Evolutionary conservation across 2,329 filamentous ascomycete genomes (phyloP), one percentile per base, ranked within the genome.

Genomic region (Xylogone sp.): DNA sequence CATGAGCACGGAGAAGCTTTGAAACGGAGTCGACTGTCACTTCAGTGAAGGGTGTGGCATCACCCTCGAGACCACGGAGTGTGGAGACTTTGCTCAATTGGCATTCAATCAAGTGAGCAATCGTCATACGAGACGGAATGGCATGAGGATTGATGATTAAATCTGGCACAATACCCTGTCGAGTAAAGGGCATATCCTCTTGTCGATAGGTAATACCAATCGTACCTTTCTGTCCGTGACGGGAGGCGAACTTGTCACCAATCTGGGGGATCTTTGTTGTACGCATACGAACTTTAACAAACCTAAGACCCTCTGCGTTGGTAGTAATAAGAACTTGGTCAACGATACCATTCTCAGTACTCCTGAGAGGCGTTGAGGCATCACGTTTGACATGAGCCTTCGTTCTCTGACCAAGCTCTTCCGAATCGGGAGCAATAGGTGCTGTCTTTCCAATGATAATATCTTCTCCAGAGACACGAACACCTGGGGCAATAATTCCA

Each of bases 101-200:
- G 80, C 94, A 99, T 77, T 99, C 94, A 69, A 99, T 96, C 82
- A 99, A 92, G 79, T 99, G 94, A 63, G 94, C 94, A 84, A 99
- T 99, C 2, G 95, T 99, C 94, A 99, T 99, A 83, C 94, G 94
- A 50, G 94, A 99, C 0, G 94, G 94, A 81, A 99, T 99, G 67
- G 94, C 95, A 79, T 99, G 94, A 1, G 94, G 94, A 71, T 99
- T 99, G 78, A 99, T 97, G 71, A 99, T 97, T 57, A 99, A 80
- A 71, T 99, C 95, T 0, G 95, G 94, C 0, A 87, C 88, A 49
- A 99, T 82, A 63, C 95, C 94, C 68, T 97, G 90, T 34, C 84
- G 78, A 2, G 90, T 94, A 71, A 99, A 99, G 0, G 95, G 95
- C 95, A 99, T 99, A 66, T 99, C 95, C 71, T 99, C 94, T 63